Evolutionary conservation across 306 rosid species (phyloP), one percentile per base, ranked within the genome.

Genomic region (Quercus aquifolioides): DNA sequence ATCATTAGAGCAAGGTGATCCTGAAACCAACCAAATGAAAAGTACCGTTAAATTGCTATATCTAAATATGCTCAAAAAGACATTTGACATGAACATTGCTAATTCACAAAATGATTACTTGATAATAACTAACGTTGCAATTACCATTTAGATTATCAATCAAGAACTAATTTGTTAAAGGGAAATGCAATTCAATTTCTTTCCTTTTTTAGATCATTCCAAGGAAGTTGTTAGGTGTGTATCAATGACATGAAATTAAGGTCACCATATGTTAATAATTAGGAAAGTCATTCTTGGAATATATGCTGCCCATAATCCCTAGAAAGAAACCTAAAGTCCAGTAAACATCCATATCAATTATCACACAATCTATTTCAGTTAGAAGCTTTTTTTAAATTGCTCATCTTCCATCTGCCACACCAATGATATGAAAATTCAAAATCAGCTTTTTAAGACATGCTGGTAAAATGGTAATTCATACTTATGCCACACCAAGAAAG

Each of bases 1-100:
- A 95, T 95, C 99, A 95, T 92, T 82, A 91, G 74, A 77, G 99
- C 99, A 69, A 95, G 97, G 82, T 95, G 98, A 79, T 95, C 99
- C 99, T 95, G 91, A 77, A 83, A 90, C 82, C 84, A 88, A 83
- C 63, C 78, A 21, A 80, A 59, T n/a, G 73, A 57, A 54, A 5
- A 73, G 55, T 74, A 69, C 65, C 33, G 75, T 74, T 35, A 67
- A 35, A 33, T 38, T 26, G 76, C 59, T 13, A 31, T 28, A 31
- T 55, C 54, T 11, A 4, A 35, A 11, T 19, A 59, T 14, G 19
- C 19, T 20, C 9, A n/a, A 14, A n/a, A 6, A 43, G 18, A 75
- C 4, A 62, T 58, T 49, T 74, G 28, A 59, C 52, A 60, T 57
- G 5, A 67, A 43, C 71, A 60, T 69, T 11, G 23, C 75, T 17